Base-by-base conservation (phyloP, 2,329 filamentous ascomycete genomes). In the Penicillium sp. region DNA sequence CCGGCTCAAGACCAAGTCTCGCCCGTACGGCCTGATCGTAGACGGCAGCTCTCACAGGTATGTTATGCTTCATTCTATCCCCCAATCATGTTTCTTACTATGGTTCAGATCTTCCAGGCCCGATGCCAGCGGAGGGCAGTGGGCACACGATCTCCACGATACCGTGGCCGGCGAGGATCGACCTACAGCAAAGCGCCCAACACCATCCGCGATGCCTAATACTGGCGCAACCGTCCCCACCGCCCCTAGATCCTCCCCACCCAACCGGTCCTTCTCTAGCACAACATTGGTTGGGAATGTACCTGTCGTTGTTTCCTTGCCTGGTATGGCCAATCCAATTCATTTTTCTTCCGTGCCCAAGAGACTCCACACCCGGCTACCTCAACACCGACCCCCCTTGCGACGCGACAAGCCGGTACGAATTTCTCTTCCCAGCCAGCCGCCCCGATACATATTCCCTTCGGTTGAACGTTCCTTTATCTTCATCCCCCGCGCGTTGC, bases 61-160 rank as follows among this genome's bases (percentile, higher is more conserved):
- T 48, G 64, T 55, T 52, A 15, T 19, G 21, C 36, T 31, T 13
- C 9, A 36, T 33, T 41, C 8, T 6, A 39, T 29, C 4, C 23
- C 13, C 40, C 31, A 33, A 13, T 2, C 25, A 4, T 38, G 15
- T 21, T 31, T 33, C 13, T 56, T 53, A 59, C 69, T 77, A 65
- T 16, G 40, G 45, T 40, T 31, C 48, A 82, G 79, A 62, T 68
- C 73, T 53, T 68, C 75, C 44, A 74, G 76, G 53, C 61, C 74
- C 15, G 80, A 82, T 66, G 76, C 87, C 16, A 88, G 86, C 25
- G 90, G 86, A 72, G 86, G 85, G 21, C 88, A 85, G 44, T 97
- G 94, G 94, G 86, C 91, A 63, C 94, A 99, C 73, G 94, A 99
- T 74, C 91, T 97, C 77, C 94, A 97, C 75, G 91, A 96, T 63